phyloP scores from a whole-genome alignment of 495 filamentous ascomycete species.

The Penicillium canariense region DNA sequence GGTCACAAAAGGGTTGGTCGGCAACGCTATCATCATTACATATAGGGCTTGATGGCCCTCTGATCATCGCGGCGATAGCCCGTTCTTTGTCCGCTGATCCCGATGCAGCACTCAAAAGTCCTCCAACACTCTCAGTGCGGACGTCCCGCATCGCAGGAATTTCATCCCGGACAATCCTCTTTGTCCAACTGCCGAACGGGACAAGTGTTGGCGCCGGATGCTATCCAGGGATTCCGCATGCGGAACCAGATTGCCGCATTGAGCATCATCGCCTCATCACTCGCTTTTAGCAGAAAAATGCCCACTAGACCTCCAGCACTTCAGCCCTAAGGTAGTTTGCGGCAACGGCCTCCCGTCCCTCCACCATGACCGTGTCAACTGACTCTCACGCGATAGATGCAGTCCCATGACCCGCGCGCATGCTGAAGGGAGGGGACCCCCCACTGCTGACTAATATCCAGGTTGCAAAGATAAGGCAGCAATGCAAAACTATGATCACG shows the following conservation, averaged over 20 bases:
- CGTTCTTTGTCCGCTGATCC: slow-evolving; percentile 26
- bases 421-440: too few relatives aligned
- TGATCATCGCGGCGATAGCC: slow-evolving; percentile 14
- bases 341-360: not conserved
- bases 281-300: slow-evolving; percentile 12
- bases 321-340: not conserved
- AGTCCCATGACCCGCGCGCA: slow-evolving; percentile 10
- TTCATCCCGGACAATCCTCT: slow-evolving; percentile 9
- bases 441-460: too few relatives aligned
- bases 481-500: too few relatives aligned
- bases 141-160: not conserved
- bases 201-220: slow-evolving; percentile 18
- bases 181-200: slow-evolving; percentile 8
- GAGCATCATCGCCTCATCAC: slow-evolving; percentile 29
- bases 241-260: slow-evolving; percentile 30
- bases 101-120: slow-evolving; percentile 14
- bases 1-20: slow-evolving; percentile 26
- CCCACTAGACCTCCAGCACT: not conserved
- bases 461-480: too few relatives aligned
- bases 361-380: slow-evolving; percentile 27
- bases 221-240: slow-evolving; percentile 27
- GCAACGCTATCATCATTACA: slow-evolving; percentile 39
- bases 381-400: slow-evolving; percentile 5
- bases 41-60: slow-evolving; percentile 14
- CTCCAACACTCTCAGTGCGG: not conserved